A percentile compares a stretch with the other conserved stretches of the same genome.
These are phyloP conservation scores for Porogramme epimiltina DNA, from an alignment of 1,284 basidiomycete species.

Conservation along the genomic window DNA sequence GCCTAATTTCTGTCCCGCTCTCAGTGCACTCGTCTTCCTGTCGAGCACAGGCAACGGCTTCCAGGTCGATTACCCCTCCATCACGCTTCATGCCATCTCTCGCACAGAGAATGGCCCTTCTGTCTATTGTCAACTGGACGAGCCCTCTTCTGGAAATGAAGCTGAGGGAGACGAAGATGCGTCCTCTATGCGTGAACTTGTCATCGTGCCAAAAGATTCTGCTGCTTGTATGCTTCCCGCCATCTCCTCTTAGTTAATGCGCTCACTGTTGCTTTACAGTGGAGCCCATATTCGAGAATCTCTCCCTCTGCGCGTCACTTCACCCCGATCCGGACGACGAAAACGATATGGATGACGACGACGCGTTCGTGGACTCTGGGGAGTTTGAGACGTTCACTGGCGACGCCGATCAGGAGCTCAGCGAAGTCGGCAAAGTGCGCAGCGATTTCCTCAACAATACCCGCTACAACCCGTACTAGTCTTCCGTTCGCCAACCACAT, in stretches of 20 bases:
- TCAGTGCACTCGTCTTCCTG: slow-evolving; percentile 78
- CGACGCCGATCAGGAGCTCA: slow-evolving; percentile 67
- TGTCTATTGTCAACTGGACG: slow-evolving; percentile 90
- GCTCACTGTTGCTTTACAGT: slow-evolving; percentile 48
- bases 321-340: slow-evolving; percentile 74
- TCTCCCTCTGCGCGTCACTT: slow-evolving; percentile 88
- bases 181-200: slow-evolving; percentile 74
- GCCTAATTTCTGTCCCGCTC: not conserved
- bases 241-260: slow-evolving; percentile 5
- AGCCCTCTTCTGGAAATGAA: slow-evolving; percentile 40
- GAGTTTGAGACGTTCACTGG: slow-evolving; percentile 65
- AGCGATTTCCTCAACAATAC: slow-evolving; percentile 81
- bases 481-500: slow-evolving; percentile 21
- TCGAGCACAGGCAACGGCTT: slow-evolving; percentile 71
- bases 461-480: slow-evolving; percentile 88
- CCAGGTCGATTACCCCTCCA: slow-evolving; percentile 79
- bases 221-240: slow-evolving; percentile 55
- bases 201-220: slow-evolving; percentile 63
- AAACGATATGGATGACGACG: slow-evolving; percentile 43
- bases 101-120: slow-evolving; percentile 65
- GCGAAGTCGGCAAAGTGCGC: slow-evolving; percentile 92
- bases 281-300: slow-evolving; percentile 84
- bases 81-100: slow-evolving; percentile 89
- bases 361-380: slow-evolving; percentile 60
- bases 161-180: slow-evolving; percentile 50